Evolutionary conservation across 192 early-diverging fungal species (phyloP).

Genomic region (Oehlia diaphana): DNA sequence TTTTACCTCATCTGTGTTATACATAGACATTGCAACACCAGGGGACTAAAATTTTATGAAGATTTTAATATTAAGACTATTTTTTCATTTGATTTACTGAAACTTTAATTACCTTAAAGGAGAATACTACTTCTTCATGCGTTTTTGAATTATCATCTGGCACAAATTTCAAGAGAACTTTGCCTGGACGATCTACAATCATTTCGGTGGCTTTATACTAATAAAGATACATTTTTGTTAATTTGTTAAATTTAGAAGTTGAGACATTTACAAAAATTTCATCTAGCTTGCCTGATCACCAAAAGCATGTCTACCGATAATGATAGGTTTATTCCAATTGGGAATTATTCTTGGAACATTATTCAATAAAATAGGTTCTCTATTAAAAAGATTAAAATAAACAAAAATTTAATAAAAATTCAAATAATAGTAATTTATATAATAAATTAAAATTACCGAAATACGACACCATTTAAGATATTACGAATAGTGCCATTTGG

Average conservation of each 20-base stretch:
- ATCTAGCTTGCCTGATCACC: conserved; percentile 76
- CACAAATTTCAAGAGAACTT: conserved; percentile 87
- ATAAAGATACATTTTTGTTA: conserved; percentile 4
- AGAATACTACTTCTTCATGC: conserved; percentile 70
- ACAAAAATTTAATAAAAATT: not conserved
- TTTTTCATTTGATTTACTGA: not conserved
- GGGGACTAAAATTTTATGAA: conserved; percentile 43
- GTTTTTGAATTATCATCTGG: conserved; percentile 70
- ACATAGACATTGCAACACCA: conserved; percentile 96
- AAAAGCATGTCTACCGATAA: conserved; percentile 96
- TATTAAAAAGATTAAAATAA: not conserved
- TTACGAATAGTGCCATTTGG: conserved; percentile 98
- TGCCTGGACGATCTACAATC: conserved; percentile 86
- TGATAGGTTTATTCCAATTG: conserved; percentile 91
- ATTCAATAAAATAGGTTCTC: conserved; percentile 94
- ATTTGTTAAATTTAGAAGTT: not conserved
- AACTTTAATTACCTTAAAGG: conserved; percentile 51
- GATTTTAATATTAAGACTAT: no score
- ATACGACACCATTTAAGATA: conserved; percentile 94
- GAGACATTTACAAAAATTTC: not conserved
- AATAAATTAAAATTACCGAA: conserved; percentile 45
- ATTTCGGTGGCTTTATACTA: conserved; percentile 98
- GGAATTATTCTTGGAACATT: conserved; percentile 92
- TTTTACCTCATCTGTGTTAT: conserved; percentile 76
- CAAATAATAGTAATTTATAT: not conserved